Evolutionary conservation across 441 rosid species (phyloP), one percentile per base, ranked within the genome.

Genomic region (Brassica balearica): DNA sequence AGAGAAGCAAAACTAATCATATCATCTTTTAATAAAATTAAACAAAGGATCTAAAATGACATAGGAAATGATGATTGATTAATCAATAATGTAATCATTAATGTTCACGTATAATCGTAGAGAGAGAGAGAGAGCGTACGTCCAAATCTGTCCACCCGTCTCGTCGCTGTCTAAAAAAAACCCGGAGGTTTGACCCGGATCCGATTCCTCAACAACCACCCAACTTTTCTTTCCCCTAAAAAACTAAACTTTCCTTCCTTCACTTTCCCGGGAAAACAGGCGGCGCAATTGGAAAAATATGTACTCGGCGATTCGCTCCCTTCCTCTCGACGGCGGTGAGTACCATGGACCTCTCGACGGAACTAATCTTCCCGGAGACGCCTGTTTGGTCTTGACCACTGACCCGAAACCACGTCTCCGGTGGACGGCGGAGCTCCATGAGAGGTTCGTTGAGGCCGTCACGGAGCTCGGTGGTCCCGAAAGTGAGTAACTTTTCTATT

Each of bases 371-470:
- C 86, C 97, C 41, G 90, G 94, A 0, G 98, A 95, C 56, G 87
- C 95, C 10, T 95, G 98, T 73, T 77, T 95, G 86, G 97, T 92
- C 55, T 88, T 95, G 71, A 91, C 98, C 59, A 78, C 98, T 64
- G 98, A 95, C 82, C 97, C 98, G 8, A 94, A 92, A 84, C 98
- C 98, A 53, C 92, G 97, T n/a, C 98, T 95, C 77, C 97, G 97
- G 3, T 95, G 98, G 98, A 91, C 98, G 2, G 82, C 94, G 7
- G 98, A 95, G 86, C 97, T 95, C 65, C 98, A 95, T 66, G 98
- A 95, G 55, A 89, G 95, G 78, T 95, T 95, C 75, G 88, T 95
- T 27, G 98, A 92, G 71, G 97, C 97, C 67, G 96, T 95, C 29
- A 81, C 97, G 14, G 97, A 95, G 81, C 92, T 95, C 11, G 98